A percentile compares a stretch with the other conserved stretches of the same genome.
Evolutionary conservation across 441 rosid species (phyloP).

Genomic region (Melastoma candidum): DNA sequence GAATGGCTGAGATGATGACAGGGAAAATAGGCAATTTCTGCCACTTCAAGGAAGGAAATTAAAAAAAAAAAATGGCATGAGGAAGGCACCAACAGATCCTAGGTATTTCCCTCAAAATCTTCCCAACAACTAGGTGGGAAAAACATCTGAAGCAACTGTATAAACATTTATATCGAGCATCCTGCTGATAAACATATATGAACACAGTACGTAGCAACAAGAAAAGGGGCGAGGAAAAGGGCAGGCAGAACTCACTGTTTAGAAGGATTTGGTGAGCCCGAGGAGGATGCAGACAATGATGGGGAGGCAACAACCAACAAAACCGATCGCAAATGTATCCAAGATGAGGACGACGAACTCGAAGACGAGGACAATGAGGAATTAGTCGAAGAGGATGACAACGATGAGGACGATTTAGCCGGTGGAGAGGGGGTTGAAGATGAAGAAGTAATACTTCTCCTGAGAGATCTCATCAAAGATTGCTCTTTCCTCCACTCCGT

Average conservation of each 20-base stretch:
- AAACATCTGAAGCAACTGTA: too few species aligned
- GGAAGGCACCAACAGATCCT: too few species aligned
- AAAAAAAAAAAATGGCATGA: too few species aligned
- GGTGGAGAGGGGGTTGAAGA: constrained; percentile 22
- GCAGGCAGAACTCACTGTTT: constrained; percentile 28
- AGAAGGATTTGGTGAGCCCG: constrained; percentile 28
- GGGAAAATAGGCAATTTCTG: too few species aligned
- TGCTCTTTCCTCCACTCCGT: constrained; percentile 27
- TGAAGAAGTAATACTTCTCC: constrained; percentile 40
- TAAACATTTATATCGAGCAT: too few species aligned
- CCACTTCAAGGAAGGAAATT: too few species aligned
- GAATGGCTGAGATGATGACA: too few species aligned
- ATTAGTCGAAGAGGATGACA: constrained; percentile 22
- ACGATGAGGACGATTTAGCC: constrained; percentile 19
- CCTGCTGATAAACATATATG: not conserved
- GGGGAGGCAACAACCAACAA: constrained; percentile 43
- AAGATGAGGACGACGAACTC: constrained; percentile 21
- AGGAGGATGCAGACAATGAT: constrained; percentile 12
- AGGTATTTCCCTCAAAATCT: too few species aligned
- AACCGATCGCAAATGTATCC: constrained; percentile 54
- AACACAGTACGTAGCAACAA: not conserved
- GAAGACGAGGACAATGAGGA: constrained; percentile 7
- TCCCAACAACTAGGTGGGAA: too few species aligned
- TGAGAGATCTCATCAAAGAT: constrained; percentile 37
- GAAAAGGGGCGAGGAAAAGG: not conserved